Percentiles rank a stretch among this genome's conserved stretches.
These are phyloP conservation scores for Solanum etuberosum DNA, from an alignment of 257 asterid species.

Conservation along the genomic window DNA sequence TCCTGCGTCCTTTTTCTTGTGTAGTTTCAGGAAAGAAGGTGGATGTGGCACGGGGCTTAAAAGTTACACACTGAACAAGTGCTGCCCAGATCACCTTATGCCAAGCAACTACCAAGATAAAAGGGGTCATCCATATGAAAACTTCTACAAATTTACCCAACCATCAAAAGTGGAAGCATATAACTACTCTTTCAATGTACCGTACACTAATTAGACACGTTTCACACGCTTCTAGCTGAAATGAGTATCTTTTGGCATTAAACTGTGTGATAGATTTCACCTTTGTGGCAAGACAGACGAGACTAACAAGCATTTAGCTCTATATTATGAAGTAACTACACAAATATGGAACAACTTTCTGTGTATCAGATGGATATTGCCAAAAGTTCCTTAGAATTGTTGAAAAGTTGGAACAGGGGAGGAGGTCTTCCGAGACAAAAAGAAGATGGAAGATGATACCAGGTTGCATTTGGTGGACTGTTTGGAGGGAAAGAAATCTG, in stretches of 20 bases:
- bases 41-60: background rate
- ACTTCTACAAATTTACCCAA: background rate
- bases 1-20: background rate
- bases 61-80: background rate
- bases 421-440: background rate
- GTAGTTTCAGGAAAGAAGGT: background rate
- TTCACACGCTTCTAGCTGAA: background rate
- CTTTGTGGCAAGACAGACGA: background rate
- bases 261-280: background rate
- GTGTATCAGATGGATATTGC: background rate
- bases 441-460: background rate
- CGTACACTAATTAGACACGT: background rate
- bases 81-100: background rate
- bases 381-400: background rate
- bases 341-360: background rate
- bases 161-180: background rate
- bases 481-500: background rate
- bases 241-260: background rate
- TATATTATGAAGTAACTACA: background rate
- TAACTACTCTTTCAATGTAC: background rate
- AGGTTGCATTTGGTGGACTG: background rate
- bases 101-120: background rate
- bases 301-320: background rate
- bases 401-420: background rate
- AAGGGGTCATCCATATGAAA: background rate